phyloP scores from a whole-genome alignment of 148 eudicot species.

The Fagopyrum tataricum region DNA sequence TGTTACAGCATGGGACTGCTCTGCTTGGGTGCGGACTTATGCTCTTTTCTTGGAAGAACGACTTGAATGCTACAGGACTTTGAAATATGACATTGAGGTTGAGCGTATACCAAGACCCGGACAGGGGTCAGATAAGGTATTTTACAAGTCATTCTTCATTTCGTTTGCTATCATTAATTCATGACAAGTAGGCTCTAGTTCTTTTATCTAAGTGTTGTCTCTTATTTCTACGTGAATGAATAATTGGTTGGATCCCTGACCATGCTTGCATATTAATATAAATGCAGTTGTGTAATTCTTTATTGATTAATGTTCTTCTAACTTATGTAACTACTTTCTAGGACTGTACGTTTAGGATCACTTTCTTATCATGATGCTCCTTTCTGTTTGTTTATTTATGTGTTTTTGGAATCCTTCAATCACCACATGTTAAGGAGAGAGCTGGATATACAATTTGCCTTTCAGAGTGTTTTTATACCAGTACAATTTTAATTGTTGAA shows the following conservation, averaged over 20 bases:
- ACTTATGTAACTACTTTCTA: no score
- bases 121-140: conserved; percentile 87
- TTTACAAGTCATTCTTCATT: conserved; percentile 11
- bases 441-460: background rate
- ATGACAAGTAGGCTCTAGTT: background rate
- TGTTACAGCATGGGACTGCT: conserved; percentile 88
- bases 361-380: no score
- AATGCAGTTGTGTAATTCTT: no score
- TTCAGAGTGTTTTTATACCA: background rate
- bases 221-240: no score
- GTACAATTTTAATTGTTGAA: background rate
- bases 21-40: conserved; percentile 95
- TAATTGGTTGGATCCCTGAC: background rate
- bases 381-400: no score
- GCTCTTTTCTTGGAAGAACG: conserved; percentile 91
- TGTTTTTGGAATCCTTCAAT: no score
- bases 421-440: background rate
- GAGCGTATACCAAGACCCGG: conserved; percentile 89
- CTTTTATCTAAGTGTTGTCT: background rate
- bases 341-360: no score
- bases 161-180: background rate
- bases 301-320: no score
- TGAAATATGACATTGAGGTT: conserved; percentile 93
- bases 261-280: background rate
- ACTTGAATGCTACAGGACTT: conserved; percentile 78